Base-by-base conservation (phyloP, 2,329 filamentous ascomycete genomes). In the Penicillium sp. region DNA sequence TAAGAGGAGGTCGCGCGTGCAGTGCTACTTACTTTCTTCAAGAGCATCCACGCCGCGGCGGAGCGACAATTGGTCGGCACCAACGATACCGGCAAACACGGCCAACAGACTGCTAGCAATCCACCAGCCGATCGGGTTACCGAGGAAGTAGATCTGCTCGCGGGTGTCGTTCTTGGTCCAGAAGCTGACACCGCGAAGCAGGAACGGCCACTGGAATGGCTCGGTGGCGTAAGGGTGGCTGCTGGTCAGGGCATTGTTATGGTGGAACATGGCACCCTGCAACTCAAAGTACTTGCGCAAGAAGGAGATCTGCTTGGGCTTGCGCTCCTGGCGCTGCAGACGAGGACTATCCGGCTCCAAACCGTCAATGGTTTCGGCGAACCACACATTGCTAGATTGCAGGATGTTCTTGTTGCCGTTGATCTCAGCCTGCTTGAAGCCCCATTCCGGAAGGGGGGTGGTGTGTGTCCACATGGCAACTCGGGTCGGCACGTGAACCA, bases 401-500 rank as follows among this genome's bases (percentile, higher is more conserved):
- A 87, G 81, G 50, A 95, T 80, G 71, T 96, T 95, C 84, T 99
- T 99, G 82, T 99, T 99, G 56, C 94, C 94, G 75, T 99, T 99
- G 80, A 99, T 97, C 74, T 99, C 94, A 69, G 96, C 93, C 75
- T 99, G 94, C 75, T 95, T 94, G 79, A 90, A 93, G 23, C 84
- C 94, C 94, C 94, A 99, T 3, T 99, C 94, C 4, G 94, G 94
- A n/a, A 99, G 85, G 46, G 94, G 91, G 55, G 87, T 94, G 31
- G 89, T 89, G 75, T 97, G 93, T 24, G 94, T 99, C 94, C 94
- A 99, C 93, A 99, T 96, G 62, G 94, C 93, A 47, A 99, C 94
- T 74, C 95, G 96, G 74, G 91, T 95, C 7, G 93, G 92, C 68
- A 90, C 86, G 75, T 99, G 94, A 65, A 99, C 85, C 56, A 99